Base-by-base conservation (phyloP, 345 rosid genomes). In the Hypericum androsaemum region DNA sequence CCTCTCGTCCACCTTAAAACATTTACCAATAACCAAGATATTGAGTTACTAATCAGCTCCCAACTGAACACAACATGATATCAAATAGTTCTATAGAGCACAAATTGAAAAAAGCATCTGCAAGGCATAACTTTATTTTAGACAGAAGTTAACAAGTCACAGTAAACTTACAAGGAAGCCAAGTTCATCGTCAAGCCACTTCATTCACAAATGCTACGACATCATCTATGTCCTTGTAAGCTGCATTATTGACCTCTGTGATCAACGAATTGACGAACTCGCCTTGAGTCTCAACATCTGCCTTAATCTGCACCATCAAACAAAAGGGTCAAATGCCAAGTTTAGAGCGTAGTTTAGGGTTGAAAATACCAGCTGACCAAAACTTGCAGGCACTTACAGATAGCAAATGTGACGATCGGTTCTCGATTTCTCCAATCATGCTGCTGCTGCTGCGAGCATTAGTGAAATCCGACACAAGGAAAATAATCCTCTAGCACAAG, bases 131-230 rank as follows among this genome's bases (percentile, higher is more conserved):
- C 46, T 10, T 45, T 41, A 37, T 44, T 28, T 36, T 41, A 28
- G 6, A 9, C 3, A 49, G 6, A n/a, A 40, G 1, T 50, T 37
- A n/a, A n/a, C n/a, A n/a, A n/a, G n/a, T n/a, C n/a, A n/a, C 5
- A n/a, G 49, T 44, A n/a, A 59, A 68, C 83, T 73, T 64, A 84
- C 94, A 13, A 84, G 85, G 60, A 77, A 84, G 52, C 83, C 74
- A 57, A 84, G 94, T 64, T 84, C 94, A 51, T 84, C 94, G 47
- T 84, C 94, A 42, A 84, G 88, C 94, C 94, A 84, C 71, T 81
- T 81, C n/a, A n/a, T n/a, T n/a, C 67, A 84, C 85, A 60, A 84
- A 84, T 12, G 82, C 88, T 41, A 67, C 83, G 8, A 84, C 94
- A 64, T 81, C 94, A 67, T 84, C 88, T 43, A 84, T 84, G 57